A percentile compares a stretch with the other conserved stretches of the same genome.
Evolutionary conservation across 768 basidiomycete genomes (phyloP).

Genomic region (Brasilioporus rufonigricans): DNA sequence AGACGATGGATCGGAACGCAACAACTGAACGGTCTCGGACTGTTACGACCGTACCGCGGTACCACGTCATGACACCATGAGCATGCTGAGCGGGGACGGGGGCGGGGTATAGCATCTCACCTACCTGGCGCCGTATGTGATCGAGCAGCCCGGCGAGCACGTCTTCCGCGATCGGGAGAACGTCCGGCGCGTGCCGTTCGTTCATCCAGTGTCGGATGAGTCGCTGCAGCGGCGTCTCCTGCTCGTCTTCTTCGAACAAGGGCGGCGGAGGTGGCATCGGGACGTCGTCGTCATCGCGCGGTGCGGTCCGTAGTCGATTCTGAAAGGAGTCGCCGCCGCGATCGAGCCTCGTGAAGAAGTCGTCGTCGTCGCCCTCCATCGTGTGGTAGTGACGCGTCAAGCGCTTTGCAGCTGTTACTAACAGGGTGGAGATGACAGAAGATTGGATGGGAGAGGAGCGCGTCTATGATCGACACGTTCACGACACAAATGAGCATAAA

Average conservation of each 20-base stretch:
- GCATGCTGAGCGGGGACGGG: background rate
- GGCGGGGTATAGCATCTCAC: conserved; percentile 21
- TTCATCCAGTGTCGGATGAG: conserved; percentile 85
- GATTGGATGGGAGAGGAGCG: no score
- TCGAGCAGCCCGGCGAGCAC: conserved; percentile 66
- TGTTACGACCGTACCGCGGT: no score
- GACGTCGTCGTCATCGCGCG: conserved; percentile 25
- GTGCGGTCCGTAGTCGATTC: conserved; percentile 39
- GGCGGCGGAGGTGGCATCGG: conserved; percentile 31
- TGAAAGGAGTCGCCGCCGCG: conserved; percentile 21
- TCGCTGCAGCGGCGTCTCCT: conserved; percentile 62
- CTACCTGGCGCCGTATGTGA: conserved; percentile 80
- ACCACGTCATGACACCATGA: conserved; percentile 1
- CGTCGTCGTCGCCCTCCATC: conserved; percentile 21
- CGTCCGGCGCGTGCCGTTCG: conserved; percentile 79
- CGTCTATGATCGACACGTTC: no score
- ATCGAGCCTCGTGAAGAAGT: conserved; percentile 30
- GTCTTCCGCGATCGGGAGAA: conserved; percentile 70
- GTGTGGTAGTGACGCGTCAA: background rate
- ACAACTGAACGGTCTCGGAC: conserved; percentile 74
- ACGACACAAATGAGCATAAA: no score
- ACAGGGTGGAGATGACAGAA: no score
- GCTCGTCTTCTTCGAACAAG: conserved; percentile 34
- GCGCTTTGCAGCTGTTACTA: background rate
- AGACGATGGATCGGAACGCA: conserved; percentile 78